Percentiles rank a stretch among this genome's conserved stretches.
phyloP scores from a whole-genome alignment of 164 flowering plant genomes.

The Stephania yunnanensis region DNA sequence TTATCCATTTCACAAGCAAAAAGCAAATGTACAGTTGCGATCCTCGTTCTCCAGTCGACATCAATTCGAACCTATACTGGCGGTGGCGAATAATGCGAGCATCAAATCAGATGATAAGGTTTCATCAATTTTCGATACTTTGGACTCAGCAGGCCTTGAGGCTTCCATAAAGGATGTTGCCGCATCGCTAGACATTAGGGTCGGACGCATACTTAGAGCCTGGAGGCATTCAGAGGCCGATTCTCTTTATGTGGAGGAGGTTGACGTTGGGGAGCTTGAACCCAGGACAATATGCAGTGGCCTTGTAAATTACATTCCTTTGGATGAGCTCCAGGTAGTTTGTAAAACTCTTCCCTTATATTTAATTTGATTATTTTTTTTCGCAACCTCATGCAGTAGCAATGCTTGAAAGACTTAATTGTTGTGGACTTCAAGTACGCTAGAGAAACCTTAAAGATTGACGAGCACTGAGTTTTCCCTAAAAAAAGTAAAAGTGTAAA shows the following conservation, averaged over 20 bases:
- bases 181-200: conserved; percentile 64
- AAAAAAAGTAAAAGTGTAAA: too few relatives aligned
- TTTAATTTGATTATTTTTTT: background rate
- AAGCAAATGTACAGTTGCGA: background rate
- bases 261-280: conserved; percentile 80
- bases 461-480: too few relatives aligned
- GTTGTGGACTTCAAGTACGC: too few relatives aligned
- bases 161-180: conserved; percentile 42
- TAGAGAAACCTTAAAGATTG: too few relatives aligned
- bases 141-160: background rate
- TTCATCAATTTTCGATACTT: background rate
- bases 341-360: background rate
- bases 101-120: background rate
- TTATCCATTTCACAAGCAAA: background rate
- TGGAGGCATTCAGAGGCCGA: conserved; percentile 95
- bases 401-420: too few relatives aligned
- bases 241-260: conserved; percentile 90
- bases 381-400: background rate
- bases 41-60: background rate
- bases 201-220: conserved; percentile 63
- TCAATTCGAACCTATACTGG: background rate
- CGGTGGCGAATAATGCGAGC: background rate
- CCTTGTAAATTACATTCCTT: conserved; percentile 70
- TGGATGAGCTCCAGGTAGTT: conserved; percentile 66
- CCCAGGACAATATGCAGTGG: conserved; percentile 89